Base-by-base conservation (phyloP, 148 eudicot genomes). In the Nyssa sinensis region DNA sequence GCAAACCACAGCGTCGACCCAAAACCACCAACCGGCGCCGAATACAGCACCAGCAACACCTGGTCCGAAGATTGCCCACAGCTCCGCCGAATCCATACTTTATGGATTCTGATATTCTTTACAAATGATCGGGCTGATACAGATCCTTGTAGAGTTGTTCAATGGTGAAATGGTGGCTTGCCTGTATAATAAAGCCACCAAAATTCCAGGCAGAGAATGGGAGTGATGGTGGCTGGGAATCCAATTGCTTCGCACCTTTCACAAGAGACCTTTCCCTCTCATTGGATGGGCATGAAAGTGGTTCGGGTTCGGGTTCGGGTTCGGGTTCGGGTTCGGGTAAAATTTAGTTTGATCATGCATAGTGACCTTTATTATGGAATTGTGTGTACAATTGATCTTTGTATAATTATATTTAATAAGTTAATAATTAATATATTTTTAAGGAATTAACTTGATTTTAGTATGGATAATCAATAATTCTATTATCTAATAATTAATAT, bases 1-100 rank as follows among this genome's bases (percentile, higher is more conserved):
- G 75, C 98, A 93, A 58, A 93, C 98, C 33, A 93, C 98, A 81
- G 98, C 98, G 84, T 94, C 98, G 9, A 94, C 88, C 97, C 98
- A 94, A 77, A 94, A 94, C 98, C 98, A 94, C 98, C 98, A 94
- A 1, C 98, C 98, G 58, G 95, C 84, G 39, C 98, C 98, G 90
- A 94, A 91, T 2, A 94, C 85, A 3, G 93, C 97, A 19, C 98
- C 97, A 77, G 98, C 80, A 3, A 90, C 39, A 10, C 95, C 98
- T 23, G 98, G 98, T 33, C 97, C 98, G 83, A 94, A 88, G 63
- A 94, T 94, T 30, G 89, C 88, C 93, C 87, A 83, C 37, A 94
- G 74, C 82, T 94, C 98, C 27, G 73, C 70, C 6, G 86, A 51
- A 80, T 90, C 98, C 98, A 94, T 94, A 34, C 27, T 7, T 47